Evolutionary conservation across 305 asterid species (phyloP), one percentile per base, ranked within the genome.

Genomic region (Fraxinus ornus): DNA sequence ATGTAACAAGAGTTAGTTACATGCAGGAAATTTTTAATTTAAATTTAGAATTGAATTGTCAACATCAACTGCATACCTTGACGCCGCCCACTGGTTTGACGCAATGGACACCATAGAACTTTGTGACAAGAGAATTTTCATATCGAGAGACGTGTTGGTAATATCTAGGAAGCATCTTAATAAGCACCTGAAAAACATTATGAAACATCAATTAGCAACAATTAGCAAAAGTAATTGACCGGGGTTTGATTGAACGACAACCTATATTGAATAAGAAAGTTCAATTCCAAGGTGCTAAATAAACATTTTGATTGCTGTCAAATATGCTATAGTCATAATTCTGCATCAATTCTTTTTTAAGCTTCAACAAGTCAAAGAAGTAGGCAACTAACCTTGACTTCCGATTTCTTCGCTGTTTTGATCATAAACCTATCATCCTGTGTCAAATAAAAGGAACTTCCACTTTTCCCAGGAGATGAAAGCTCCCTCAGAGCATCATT

Each of bases 381-480:
- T 82, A 85, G 86, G 81, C 82, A 86, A 86, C 97, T 70, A 86
- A 94, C 99, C 98, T 97, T 97, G 89, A 89, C 97, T 93, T 97
- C 99, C 0, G 98, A 93, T 89, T 94, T 97, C 89, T 91, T 97
- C 80, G 93, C 99, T 2, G 99, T 97, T 87, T 97, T 97, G 82
- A 97, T 97, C 97, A 94, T 97, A 66, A 97, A 97, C 78, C 98
- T 88, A 89, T 97, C 98, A 81, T 97, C 99, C 66, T 94, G 98
- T 8, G 98, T 97, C 86, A 97, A 80, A 83, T 97, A 97, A 86
- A 97, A 97, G 86, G 88, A 91, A 83, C 99, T 97, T 80, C 99
- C 99, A 85, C 99, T 97, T 87, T 97, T 97, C 64, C 99, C 99
- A 0, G 99, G 99, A 71, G 99, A 97, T 0, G 99, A 94, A 62